Evolutionary conservation across 257 asterid species (phyloP), one percentile per base, ranked within the genome.

Genomic region (Solanum infundibuliforme): DNA sequence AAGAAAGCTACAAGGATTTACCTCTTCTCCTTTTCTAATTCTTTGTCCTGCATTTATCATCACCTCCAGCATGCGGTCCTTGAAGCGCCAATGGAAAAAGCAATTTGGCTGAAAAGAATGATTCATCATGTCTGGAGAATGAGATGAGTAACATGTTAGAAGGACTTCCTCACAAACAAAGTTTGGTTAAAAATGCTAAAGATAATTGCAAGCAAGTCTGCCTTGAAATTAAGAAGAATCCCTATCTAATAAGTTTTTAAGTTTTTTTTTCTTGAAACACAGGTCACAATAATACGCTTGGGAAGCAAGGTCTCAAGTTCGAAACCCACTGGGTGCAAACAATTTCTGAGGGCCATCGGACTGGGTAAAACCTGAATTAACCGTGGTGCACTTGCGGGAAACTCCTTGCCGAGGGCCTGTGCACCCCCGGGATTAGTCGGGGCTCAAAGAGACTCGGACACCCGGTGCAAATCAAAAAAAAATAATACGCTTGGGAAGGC

Each of bases 21-120:
- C 99, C 96, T 95, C 99, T 21, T 97, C 99, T 87, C 99, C 99
- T 92, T 85, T 95, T 89, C 87, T 97, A 84, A 97, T 93, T 88
- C 85, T 87, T 88, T 97, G 96, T 48, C 99, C 99, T 87, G 99
- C 99, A 91, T 96, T 95, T 88, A 96, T 91, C 99, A 97, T 94
- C 93, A 97, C 99, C 93, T 97, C 98, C 91, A 97, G 96, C 99
- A 97, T 97, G 83, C 99, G 94, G 88, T 97, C 99, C 91, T 95
- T 97, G 95, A 95, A 97, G 89, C 98, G 99, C 99, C 99, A 97
- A 92, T 95, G 98, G 91, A 95, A 93, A 91, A 97, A 96, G 90
- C 99, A 97, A 90, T 95, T 96, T 34, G 98, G 98, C 92, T 92
- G 93, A 91, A 95, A 95, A 86, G 99, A 97, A 91, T 97, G 99